Base-by-base conservation (phyloP, 805 yeast species). In the Saturnispora halmiae region DNA sequence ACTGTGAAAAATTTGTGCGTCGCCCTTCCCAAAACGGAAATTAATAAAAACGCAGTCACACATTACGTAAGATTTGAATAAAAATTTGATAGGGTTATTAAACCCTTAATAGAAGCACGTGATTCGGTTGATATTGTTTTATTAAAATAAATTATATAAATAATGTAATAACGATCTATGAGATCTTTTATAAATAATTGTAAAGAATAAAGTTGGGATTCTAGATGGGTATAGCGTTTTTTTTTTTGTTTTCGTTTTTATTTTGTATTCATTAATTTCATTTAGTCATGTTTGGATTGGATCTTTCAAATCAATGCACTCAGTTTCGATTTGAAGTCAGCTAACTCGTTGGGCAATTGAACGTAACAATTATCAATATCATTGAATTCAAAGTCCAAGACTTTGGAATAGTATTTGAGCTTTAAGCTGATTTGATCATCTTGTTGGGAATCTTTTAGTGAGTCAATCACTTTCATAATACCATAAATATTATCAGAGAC, bases 361-460 rank as follows among this genome's bases (percentile, higher is more conserved):
- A 61, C 60, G 42, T 61, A 62, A 42, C 55, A 57, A 42, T 62
- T 62, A 34, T 58, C 48, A 22, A 57, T 46, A 46, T 62, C 67
- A 19, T 61, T 51, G 34, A 62, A 58, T 48, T 62, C 67, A 34
- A 44, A 59, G 19, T 46, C 38, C 24, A 62, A 46, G n/a, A 59
- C 58, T 34, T 53, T 51, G 7, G 51, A 40, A 46, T 51, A 60
- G 36, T 61, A 60, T 10, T 41, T 38, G 39, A 57, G 43, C 27
- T 57, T 60, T 25, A 51, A 41, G 31, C 41, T 39, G n/a, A 46
- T 24, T 22, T 50, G 44, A 11, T 41, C 27, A 15, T 34, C 39
- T 30, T 30, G 4, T 34, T 21, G 21, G 25, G 6, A 30, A 18
- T 25, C n/a, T 37, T 14, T 19, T 44, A 43, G 25, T 50, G 14